A percentile compares a stretch with the other conserved stretches of the same genome.
Conservation (phyloP, 2,329 filamentous ascomycete genomes). For the Botrytis tulipae region DNA sequence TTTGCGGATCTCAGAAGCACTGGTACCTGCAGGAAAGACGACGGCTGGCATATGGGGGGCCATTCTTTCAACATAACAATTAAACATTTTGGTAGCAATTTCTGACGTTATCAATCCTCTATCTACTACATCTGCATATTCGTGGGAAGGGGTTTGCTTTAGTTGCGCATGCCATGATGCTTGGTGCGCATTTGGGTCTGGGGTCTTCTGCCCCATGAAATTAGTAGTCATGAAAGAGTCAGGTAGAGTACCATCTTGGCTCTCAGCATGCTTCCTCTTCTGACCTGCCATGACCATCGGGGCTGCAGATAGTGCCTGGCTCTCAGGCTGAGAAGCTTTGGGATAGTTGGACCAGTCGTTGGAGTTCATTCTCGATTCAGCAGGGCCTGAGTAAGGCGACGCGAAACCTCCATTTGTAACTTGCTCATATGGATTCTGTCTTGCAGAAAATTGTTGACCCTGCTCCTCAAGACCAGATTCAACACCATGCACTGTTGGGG, state of each 20-base stretch:
- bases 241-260: slow-evolving; percentile 23
- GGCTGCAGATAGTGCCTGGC: slow-evolving; percentile 29
- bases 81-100: slow-evolving; percentile 54
- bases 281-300: slow-evolving; percentile 39
- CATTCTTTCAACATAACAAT: slow-evolving; percentile 59
- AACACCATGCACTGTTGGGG: slow-evolving; percentile 14
- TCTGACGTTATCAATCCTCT: slow-evolving; percentile 57
- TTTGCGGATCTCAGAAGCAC: slow-evolving; percentile 54
- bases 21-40: slow-evolving; percentile 54
- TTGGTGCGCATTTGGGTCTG: slow-evolving; percentile 2
- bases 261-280: slow-evolving; percentile 38
- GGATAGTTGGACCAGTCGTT: slow-evolving; percentile 34
- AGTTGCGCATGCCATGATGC: slow-evolving; percentile 6
- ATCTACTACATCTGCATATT: slow-evolving; percentile 50
- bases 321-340: slow-evolving; percentile 33
- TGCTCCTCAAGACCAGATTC: slow-evolving; percentile 23
- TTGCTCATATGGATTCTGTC: slow-evolving; percentile 37
- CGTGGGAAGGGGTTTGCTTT: slow-evolving; percentile 29
- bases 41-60: slow-evolving; percentile 60
- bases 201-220: slow-evolving; percentile 8
- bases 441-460: neutral
- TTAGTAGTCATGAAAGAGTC: slow-evolving; percentile 18
- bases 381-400: slow-evolving; percentile 27
- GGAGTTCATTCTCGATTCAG: slow-evolving; percentile 28
- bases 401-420: slow-evolving; percentile 37